phyloP scores from a whole-genome alignment of 306 rosid species.

The Boehmeria nivea region DNA sequence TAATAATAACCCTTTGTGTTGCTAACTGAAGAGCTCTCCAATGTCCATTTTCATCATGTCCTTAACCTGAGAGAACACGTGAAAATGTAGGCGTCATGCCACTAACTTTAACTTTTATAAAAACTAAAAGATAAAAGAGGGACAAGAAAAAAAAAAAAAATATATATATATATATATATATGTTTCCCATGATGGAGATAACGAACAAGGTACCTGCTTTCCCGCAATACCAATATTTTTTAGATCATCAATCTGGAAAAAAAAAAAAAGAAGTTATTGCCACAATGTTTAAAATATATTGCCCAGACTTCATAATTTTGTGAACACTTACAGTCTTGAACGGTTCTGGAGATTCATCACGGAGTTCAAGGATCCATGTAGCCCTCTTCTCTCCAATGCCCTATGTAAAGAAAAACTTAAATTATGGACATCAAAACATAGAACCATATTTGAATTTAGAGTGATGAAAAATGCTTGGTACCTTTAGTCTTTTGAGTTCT shows the following conservation, averaged over 20 bases:
- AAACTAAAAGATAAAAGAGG: not conserved
- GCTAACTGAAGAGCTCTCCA: conserved; percentile 47
- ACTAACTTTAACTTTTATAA: too few species aligned
- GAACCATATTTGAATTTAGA: too few species aligned
- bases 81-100: not conserved
- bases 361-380: conserved; percentile 54
- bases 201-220: conserved; percentile 53
- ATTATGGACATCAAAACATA: not conserved
- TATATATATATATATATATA: too few species aligned
- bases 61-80: conserved; percentile 38
- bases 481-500: conserved; percentile 65
- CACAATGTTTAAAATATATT: too few species aligned
- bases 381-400: conserved; percentile 97
- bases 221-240: conserved; percentile 71
- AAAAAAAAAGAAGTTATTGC: not conserved
- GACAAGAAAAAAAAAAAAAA: not conserved
- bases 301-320: not conserved
- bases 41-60: conserved; percentile 54
- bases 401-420: conserved; percentile 19
- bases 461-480: conserved; percentile 17
- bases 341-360: conserved; percentile 69
- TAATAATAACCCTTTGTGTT: not conserved
- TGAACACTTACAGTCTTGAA: conserved; percentile 64
- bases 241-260: conserved; percentile 73
- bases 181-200: too few species aligned